Evolutionary conservation across 768 basidiomycete species (phyloP), one percentile per base, ranked within the genome.

Genomic region (Pluteus cervinus): DNA sequence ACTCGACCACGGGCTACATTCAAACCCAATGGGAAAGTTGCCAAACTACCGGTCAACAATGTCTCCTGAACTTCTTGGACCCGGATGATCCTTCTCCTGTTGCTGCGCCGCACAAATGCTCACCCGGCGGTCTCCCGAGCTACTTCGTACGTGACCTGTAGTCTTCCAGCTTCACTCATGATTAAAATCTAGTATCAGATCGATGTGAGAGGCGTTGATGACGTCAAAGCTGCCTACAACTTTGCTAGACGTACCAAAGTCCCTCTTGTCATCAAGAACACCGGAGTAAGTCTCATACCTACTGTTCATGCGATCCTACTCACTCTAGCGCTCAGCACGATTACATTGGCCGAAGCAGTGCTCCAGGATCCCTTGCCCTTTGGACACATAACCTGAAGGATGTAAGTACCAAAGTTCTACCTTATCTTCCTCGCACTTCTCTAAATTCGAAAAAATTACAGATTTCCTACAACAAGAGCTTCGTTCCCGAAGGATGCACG

Each of bases 21-120:
- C 49, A 24, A 32, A 48, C 53, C 1, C 59, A 69, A 37, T 68
- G 63, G 66, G 68, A 67, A 46, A 61, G 62, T 1, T 71, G 69
- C 36, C 62, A 66, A 43, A 29, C 43, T 15, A 53, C 46, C 2
- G 45, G 44, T 2, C 48, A 59, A 6, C 48, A 56, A 23, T 69
- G 69, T 39, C 42, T 65, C 23, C 52, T 69, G 4, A 58, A 67
- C 42, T 54, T 36, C 40, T 37, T 31, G 8, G 46, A 54, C 24
- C 37, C 54, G 11, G 30, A 39, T 7, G 50, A 59, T 35, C 30
- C 45, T 6, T 22, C 38, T 4, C 49, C 58, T 3, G 56, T 50
- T 24, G 23, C 34, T 6, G 41, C 52, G 2, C 42, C 52, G 9
- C 43, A 34, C 1, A 33, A 36, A 5, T 62, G 61, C 38, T 23